A percentile compares a stretch with the other conserved stretches of the same genome.
phyloP scores from a whole-genome alignment of 1,284 basidiomycete species.

The Vanrija sp. region DNA sequence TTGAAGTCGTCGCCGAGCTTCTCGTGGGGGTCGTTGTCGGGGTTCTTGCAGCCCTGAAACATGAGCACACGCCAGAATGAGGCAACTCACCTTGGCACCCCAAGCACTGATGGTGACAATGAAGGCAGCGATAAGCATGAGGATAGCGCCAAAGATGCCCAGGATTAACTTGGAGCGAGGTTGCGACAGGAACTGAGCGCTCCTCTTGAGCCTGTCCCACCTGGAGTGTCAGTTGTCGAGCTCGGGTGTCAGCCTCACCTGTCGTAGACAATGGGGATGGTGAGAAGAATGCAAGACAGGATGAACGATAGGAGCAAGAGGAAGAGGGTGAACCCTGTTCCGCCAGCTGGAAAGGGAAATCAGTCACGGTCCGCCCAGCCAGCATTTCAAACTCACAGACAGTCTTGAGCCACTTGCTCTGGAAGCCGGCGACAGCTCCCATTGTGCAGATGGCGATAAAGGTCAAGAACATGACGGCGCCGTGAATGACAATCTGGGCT shows the following conservation, averaged over 20 bases:
- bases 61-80: slow-evolving; percentile 60
- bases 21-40: slow-evolving; percentile 66
- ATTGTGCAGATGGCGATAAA: slow-evolving; percentile 84
- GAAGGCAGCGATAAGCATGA: slow-evolving; percentile 69
- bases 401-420: slow-evolving; percentile 70
- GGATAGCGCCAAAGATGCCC: slow-evolving; percentile 60
- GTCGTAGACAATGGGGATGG: slow-evolving; percentile 76
- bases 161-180: slow-evolving; percentile 75
- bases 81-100: slow-evolving; percentile 16
- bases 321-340: slow-evolving; percentile 79
- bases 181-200: slow-evolving; percentile 74
- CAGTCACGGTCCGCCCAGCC: background rate
- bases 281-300: slow-evolving; percentile 65
- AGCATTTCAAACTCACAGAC: slow-evolving; percentile 66
- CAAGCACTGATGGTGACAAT: slow-evolving; percentile 37
- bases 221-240: slow-evolving; percentile 11
- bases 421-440: slow-evolving; percentile 77
- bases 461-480: slow-evolving; percentile 63
- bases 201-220: slow-evolving; percentile 65
- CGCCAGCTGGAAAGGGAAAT: slow-evolving; percentile 60
- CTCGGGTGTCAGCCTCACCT: slow-evolving; percentile 52
- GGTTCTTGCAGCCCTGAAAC: slow-evolving; percentile 68
- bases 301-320: slow-evolving; percentile 68
- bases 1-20: slow-evolving; percentile 66
- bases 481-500: slow-evolving; percentile 5